A percentile compares a stretch with the other conserved stretches of the same genome.
These are phyloP conservation scores for Pisolithus albus DNA, from an alignment of 768 basidiomycete species.

Conservation along the genomic window DNA sequence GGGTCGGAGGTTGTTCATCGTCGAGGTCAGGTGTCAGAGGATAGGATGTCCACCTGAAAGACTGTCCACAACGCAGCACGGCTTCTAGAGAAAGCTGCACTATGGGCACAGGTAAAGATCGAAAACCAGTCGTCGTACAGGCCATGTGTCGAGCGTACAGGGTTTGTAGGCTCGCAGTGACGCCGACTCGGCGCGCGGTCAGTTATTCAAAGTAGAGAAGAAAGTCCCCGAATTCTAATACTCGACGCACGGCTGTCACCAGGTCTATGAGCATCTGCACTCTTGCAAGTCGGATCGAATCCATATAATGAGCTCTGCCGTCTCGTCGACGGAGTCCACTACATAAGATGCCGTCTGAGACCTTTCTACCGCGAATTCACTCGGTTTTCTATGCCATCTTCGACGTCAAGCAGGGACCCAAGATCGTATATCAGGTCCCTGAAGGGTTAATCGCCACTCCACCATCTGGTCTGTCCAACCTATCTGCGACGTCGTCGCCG, in stretches of 20 bases:
- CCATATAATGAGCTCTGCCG: too few relatives aligned
- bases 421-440: slow-evolving; percentile 90
- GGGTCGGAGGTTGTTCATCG: slow-evolving; percentile 7
- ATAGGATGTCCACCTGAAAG: slow-evolving; percentile 72
- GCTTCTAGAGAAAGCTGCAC: slow-evolving; percentile 70
- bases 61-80: slow-evolving; percentile 78
- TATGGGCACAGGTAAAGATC: slow-evolving; percentile 51
- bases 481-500: slow-evolving; percentile 29
- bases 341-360: slow-evolving; percentile 42
- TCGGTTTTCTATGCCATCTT: slow-evolving; percentile 95
- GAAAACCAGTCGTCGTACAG: slow-evolving; percentile 35
- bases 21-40: slow-evolving; percentile 28
- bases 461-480: slow-evolving; percentile 25
- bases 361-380: slow-evolving; percentile 71
- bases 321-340: too few relatives aligned
- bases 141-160: too few relatives aligned
- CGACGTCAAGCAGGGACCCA: slow-evolving; percentile 77
- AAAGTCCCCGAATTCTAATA: too few relatives aligned
- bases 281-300: too few relatives aligned
- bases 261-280: too few relatives aligned
- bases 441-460: slow-evolving; percentile 72
- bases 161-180: too few relatives aligned
- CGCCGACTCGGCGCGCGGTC: too few relatives aligned
- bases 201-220: too few relatives aligned
- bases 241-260: too few relatives aligned